Evolutionary conservation across 106 monocot genomes (phyloP).

Genomic region (Dendrobium officinale): DNA sequence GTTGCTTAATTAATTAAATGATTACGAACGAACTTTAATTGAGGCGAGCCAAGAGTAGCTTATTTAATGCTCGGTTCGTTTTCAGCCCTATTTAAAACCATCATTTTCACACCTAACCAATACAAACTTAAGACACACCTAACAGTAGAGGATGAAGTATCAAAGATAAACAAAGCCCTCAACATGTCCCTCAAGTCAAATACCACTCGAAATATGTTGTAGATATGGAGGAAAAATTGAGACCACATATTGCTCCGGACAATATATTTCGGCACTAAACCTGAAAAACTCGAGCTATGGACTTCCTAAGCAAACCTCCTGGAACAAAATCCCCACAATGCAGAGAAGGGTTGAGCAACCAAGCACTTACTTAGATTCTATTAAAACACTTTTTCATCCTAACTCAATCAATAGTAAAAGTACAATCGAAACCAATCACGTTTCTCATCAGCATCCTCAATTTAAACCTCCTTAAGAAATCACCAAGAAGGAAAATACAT

Average conservation of each 20-base stretch:
- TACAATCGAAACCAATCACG: not conserved
- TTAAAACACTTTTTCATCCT: not conserved
- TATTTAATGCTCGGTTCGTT: too few species aligned
- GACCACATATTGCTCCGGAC: not conserved
- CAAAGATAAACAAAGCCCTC: not conserved
- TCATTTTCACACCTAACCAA: not conserved
- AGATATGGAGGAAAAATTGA: not conserved
- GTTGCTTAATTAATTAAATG: too few species aligned
- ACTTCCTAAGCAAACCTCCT: not conserved
- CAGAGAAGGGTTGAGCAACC: not conserved
- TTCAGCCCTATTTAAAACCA: not conserved
- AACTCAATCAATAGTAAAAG: not conserved
- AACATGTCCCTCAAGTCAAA: not conserved
- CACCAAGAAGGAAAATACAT: not conserved
- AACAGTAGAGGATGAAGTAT: not conserved
- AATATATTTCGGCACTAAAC: not conserved
- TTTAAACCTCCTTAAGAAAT: not conserved
- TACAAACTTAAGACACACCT: not conserved
- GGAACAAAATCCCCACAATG: not conserved
- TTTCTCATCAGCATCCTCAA: not conserved
- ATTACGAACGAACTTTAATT: too few species aligned
- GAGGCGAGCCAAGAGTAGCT: too few species aligned
- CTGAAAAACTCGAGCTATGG: not conserved
- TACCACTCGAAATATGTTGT: not conserved
- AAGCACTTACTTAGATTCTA: not conserved